Conservation (phyloP, 345 rosid genomes). For the Acer campestre region DNA sequence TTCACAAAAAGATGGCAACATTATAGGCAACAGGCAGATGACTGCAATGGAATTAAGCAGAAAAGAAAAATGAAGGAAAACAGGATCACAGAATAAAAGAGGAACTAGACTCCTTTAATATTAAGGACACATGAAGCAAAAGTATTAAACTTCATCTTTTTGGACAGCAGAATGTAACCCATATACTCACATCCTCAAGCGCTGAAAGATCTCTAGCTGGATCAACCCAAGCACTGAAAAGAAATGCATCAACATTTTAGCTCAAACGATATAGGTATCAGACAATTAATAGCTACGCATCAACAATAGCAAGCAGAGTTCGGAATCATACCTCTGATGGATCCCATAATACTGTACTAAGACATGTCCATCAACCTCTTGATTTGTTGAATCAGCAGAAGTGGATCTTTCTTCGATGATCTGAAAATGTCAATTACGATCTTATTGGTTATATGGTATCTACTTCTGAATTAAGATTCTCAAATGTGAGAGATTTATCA, state of each 20-base stretch:
- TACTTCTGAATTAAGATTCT: background rate
- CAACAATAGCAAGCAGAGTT: background rate
- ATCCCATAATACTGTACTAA: slow-evolving; percentile 19
- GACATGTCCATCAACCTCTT: slow-evolving; percentile 13
- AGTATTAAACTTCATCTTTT: background rate
- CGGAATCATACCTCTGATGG: background rate
- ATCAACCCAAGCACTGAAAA: slow-evolving; percentile 32
- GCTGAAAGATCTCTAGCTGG: slow-evolving; percentile 26
- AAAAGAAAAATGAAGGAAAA: background rate
- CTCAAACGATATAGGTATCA: background rate
- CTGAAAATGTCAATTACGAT: slow-evolving; percentile 5
- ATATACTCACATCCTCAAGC: slow-evolving; percentile 26
- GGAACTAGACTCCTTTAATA: background rate
- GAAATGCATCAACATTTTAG: background rate
- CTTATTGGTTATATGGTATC: background rate
- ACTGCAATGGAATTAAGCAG: background rate
- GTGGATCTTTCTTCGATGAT: slow-evolving; percentile 20
- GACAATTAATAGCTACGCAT: background rate
- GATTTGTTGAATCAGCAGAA: slow-evolving; percentile 9
- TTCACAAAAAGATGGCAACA: background rate
- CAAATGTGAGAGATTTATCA: background rate
- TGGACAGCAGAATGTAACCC: background rate
- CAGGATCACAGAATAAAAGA: background rate
- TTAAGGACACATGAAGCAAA: background rate
- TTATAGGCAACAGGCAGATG: background rate